Percentiles rank a stretch among this genome's conserved stretches.
Evolutionary conservation across 768 basidiomycete species (phyloP).

Genomic region (Pleurotus giganteus): DNA sequence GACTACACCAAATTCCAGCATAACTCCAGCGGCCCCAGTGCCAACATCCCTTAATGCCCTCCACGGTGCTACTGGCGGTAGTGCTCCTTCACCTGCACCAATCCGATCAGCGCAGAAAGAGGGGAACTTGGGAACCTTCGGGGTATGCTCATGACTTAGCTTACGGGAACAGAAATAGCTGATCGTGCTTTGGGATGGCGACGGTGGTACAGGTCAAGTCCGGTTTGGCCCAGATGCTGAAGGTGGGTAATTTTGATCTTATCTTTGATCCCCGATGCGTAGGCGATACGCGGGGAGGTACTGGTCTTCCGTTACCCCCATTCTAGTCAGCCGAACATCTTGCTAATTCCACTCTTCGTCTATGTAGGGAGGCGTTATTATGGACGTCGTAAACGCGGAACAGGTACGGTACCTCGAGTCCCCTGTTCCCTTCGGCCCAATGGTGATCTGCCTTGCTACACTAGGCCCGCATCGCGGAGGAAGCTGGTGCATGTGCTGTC

Average conservation of each 20-base stretch:
- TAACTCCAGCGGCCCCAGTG: not conserved
- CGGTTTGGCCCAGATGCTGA: slow-evolving; percentile 95
- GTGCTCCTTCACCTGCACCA: slow-evolving; percentile 45
- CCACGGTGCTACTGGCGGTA: not conserved
- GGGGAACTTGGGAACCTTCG: slow-evolving; percentile 69
- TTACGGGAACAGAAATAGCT: not conserved
- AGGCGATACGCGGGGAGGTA: too few relatives aligned
- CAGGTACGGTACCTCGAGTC: slow-evolving; percentile 29
- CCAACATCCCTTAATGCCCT: not conserved
- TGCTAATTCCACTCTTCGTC: not conserved
- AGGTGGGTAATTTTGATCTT: slow-evolving; percentile 44
- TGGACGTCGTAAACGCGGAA: slow-evolving; percentile 90
- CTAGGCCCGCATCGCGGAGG: slow-evolving; percentile 93
- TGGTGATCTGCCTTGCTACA: not conserved
- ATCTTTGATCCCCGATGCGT: not conserved
- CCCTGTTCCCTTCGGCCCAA: not conserved
- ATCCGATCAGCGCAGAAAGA: slow-evolving; percentile 51
- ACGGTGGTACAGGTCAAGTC: slow-evolving; percentile 72
- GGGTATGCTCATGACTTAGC: slow-evolving; percentile 37
- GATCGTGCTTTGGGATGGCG: not conserved
- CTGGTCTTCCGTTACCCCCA: not conserved
- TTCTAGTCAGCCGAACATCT: slow-evolving; percentile 4
- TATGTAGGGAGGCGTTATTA: slow-evolving; percentile 78
- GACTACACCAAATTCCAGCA: not conserved
- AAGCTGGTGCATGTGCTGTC: slow-evolving; percentile 96